Conservation (phyloP, 2,329 filamentous ascomycete species). For the Colletotrichum sp. region DNA sequence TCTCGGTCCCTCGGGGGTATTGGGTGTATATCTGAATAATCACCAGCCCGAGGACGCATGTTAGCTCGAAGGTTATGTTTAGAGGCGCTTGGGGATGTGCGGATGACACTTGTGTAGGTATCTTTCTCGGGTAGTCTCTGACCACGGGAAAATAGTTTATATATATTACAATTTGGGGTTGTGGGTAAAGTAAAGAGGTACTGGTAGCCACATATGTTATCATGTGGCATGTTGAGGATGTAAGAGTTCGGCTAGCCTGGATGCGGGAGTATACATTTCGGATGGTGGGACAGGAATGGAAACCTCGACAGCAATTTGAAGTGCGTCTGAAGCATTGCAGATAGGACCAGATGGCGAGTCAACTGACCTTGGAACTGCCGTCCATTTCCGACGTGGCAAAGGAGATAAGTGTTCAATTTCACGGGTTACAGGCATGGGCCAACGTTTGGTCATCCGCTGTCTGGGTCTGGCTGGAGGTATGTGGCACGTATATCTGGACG, state of each 20-base stretch:
- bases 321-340: neutral
- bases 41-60: too few species aligned
- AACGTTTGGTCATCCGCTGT: neutral
- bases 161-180: neutral
- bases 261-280: neutral
- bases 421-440: too few species aligned
- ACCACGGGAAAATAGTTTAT: fast-evolving
- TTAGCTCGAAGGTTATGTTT: neutral
- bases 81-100: neutral
- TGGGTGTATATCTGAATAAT: neutral
- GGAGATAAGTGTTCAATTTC: too few species aligned
- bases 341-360: fast-evolving
- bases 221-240: neutral
- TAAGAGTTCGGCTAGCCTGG: neutral
- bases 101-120: fast-evolving
- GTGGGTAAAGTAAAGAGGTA: fast-evolving
- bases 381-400: too few species aligned
- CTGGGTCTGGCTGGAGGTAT: fast-evolving
- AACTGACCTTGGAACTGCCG: neutral
- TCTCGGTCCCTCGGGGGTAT: neutral
- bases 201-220: neutral
- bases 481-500: neutral
- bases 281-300: neutral
- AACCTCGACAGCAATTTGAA: neutral
- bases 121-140: neutral